Conservation (phyloP, 176 grass and related monocot genomes). For the Lolium multiflorum region DNA sequence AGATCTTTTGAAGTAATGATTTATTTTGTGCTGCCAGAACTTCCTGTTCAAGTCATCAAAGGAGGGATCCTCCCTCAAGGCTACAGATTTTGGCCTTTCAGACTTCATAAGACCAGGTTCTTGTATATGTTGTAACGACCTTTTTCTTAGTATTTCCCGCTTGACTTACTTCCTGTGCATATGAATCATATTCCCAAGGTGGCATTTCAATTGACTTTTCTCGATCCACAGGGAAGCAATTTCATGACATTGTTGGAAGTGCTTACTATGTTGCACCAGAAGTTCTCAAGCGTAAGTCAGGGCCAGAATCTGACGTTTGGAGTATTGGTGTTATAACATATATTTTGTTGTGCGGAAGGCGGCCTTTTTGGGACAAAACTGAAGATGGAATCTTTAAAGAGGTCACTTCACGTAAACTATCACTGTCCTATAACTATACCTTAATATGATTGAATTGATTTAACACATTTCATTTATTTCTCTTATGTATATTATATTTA, state of each 20-base stretch:
- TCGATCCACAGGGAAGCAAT: constrained; percentile 65
- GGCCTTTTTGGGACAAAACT: constrained; percentile 99
- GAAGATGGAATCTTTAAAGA: constrained; percentile 99
- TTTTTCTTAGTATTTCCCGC: constrained; percentile 21
- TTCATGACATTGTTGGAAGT: constrained; percentile 92
- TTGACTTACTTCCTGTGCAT: constrained; percentile 8
- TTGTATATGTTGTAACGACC: constrained; percentile 38
- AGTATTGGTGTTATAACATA: constrained; percentile 99
- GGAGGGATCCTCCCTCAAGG: constrained; percentile 82
- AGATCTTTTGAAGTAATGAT: neutral
- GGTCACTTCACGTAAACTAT: constrained; percentile 48
- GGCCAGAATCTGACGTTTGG: constrained; percentile 93
- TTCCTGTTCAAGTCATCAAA: constrained; percentile 92
- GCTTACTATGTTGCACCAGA: constrained; percentile 97
- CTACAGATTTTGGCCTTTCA: constrained; percentile 98
- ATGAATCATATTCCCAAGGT: neutral
- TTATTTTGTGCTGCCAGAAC: constrained; percentile 66
- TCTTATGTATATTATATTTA: constrained; percentile 5
- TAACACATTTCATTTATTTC: neutral
- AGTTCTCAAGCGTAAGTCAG: constrained; percentile 85
- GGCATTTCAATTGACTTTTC: constrained; percentile 6
- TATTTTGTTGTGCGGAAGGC: constrained; percentile 88
- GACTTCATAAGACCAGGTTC: constrained; percentile 94
- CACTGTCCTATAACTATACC: neutral
- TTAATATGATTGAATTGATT: constrained; percentile 13